phyloP scores from a whole-genome alignment of 257 asterid species.

The Misopates orontium region DNA sequence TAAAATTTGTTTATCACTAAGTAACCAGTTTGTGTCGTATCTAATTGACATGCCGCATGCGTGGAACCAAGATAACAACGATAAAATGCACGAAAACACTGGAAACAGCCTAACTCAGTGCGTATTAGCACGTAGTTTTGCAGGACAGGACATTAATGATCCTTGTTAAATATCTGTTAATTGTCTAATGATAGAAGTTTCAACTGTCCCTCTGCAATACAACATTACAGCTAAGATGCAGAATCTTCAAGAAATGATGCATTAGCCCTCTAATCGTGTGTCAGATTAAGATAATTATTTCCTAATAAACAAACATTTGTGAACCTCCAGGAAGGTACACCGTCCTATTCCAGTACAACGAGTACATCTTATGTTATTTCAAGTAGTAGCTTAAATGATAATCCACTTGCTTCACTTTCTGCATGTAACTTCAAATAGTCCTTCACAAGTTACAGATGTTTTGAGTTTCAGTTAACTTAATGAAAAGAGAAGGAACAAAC shows the following conservation, averaged over 20 bases:
- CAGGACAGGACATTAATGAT: constrained; percentile 24
- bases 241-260: constrained; percentile 25
- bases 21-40: neutral
- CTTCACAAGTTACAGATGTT: neutral
- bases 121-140: constrained; percentile 33
- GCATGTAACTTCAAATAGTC: neutral
- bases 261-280: constrained; percentile 26
- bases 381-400: constrained; percentile 22
- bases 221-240: constrained; percentile 63
- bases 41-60: neutral
- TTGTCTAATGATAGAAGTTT: constrained; percentile 22
- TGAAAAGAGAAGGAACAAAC: neutral
- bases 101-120: constrained; percentile 4
- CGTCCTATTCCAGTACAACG: constrained; percentile 35
- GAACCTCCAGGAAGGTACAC: constrained; percentile 38
- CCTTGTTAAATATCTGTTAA: constrained; percentile 10
- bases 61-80: neutral
- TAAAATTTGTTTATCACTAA: neutral
- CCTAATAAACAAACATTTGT: constrained; percentile 19
- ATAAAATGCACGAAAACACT: neutral
- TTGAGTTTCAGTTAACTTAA: neutral
- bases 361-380: constrained; percentile 23
- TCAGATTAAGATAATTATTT: constrained; percentile 32
- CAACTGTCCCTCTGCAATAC: constrained; percentile 42
- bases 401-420: constrained; percentile 1